phyloP scores from a whole-genome alignment of 345 rosid species.

The Syzygium aqueum region DNA sequence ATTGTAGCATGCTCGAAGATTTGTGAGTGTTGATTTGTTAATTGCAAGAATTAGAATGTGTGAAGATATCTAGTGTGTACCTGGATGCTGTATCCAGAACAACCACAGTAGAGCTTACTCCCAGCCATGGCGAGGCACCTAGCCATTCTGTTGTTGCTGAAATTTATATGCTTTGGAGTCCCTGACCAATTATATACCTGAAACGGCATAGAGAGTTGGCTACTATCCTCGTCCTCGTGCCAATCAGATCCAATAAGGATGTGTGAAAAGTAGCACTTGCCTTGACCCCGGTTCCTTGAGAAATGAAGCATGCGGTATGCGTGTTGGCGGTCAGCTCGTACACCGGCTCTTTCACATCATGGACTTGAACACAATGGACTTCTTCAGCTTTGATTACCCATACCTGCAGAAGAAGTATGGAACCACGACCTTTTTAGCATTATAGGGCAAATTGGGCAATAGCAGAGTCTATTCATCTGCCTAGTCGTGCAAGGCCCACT shows the following conservation, averaged over 20 bases:
- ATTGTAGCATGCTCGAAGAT: neutral
- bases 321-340: conserved; percentile 34
- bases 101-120: conserved; percentile 45
- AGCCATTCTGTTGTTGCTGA: conserved; percentile 36
- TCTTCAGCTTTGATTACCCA: conserved; percentile 48
- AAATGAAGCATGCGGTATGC: conserved; percentile 35
- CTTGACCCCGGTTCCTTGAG: conserved; percentile 53
- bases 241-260: neutral
- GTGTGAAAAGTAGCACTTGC: conserved; percentile 13
- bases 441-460: neutral
- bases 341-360: conserved; percentile 53
- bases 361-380: conserved; percentile 52
- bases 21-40: neutral
- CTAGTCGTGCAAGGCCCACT: neutral
- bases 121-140: conserved; percentile 41
- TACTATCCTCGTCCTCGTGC: neutral
- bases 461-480: too few species aligned
- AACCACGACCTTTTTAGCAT: neutral
- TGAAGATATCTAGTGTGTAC: conserved; percentile 6
- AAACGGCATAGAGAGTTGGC: neutral
- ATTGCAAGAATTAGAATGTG: neutral
- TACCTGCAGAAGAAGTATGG: conserved; percentile 18
- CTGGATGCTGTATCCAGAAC: conserved; percentile 52
- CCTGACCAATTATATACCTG: conserved; percentile 64
- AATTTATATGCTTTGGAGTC: conserved; percentile 37